Conservation (phyloP, 345 rosid genomes). For the Litchi chinensis region DNA sequence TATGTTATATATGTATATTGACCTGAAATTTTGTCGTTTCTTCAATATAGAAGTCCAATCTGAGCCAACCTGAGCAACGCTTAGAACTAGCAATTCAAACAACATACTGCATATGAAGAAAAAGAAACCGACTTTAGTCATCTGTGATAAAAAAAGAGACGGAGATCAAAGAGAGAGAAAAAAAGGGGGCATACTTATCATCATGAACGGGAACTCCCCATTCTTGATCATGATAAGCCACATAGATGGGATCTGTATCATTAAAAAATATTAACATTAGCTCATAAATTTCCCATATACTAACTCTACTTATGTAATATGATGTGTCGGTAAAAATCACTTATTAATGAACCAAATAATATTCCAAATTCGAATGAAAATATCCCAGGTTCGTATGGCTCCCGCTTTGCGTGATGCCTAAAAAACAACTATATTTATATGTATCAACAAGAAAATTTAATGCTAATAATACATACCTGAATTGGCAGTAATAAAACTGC, state of each 20-base stretch:
- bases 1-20: background rate
- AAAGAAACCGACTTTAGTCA: background rate
- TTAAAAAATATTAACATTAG: background rate
- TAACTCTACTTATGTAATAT: no score
- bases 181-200: slow-evolving; percentile 43
- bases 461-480: slow-evolving; percentile 38
- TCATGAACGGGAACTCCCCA: slow-evolving; percentile 73
- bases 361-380: no score
- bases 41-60: slow-evolving; percentile 70
- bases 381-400: no score
- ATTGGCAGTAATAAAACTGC: slow-evolving; percentile 60
- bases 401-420: no score
- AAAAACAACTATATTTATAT: no score
- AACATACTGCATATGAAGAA: slow-evolving; percentile 37
- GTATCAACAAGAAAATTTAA: background rate
- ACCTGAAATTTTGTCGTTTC: slow-evolving; percentile 60
- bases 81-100: slow-evolving; percentile 58
- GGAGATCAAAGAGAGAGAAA: slow-evolving; percentile 5
- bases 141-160: no score
- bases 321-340: no score
- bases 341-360: no score
- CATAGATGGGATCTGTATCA: slow-evolving; percentile 55
- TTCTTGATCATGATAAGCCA: slow-evolving; percentile 66
- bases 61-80: slow-evolving; percentile 69
- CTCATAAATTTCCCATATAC: background rate